Conservation (phyloP, 306 rosid genomes). For the Pterocarpus macrocarpus region DNA sequence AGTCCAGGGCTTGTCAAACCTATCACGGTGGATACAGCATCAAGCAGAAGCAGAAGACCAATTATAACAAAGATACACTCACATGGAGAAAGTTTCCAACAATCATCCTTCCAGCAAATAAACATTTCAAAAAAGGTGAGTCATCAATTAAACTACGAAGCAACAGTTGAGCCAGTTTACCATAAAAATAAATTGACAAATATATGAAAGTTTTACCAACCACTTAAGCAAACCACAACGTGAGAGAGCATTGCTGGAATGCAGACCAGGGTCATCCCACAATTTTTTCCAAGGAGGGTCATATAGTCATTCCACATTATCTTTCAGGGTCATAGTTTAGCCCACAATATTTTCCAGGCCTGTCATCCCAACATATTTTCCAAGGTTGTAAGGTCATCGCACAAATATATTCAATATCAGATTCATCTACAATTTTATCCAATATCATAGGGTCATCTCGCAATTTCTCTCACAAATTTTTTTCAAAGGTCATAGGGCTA, state of each 20-base stretch:
- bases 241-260: slow-evolving; percentile 94
- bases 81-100: slow-evolving; percentile 92
- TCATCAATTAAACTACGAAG: slow-evolving; percentile 36
- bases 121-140: slow-evolving; percentile 42
- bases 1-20: slow-evolving; percentile 91
- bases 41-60: slow-evolving; percentile 93
- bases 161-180: slow-evolving; percentile 10
- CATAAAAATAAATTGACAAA: slow-evolving; percentile 21
- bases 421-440: no score
- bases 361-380: no score
- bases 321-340: no score
- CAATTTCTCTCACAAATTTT: no score
- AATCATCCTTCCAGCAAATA: slow-evolving; percentile 94
- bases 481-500: no score
- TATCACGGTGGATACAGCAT: slow-evolving; percentile 93
- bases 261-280: slow-evolving; percentile 86
- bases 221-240: slow-evolving; percentile 95
- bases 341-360: no score
- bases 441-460: no score
- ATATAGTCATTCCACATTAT: no score
- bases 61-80: slow-evolving; percentile 85
- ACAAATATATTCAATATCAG: no score
- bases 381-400: no score
- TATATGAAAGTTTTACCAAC: slow-evolving; percentile 61
- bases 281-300: no score